Conservation (phyloP, 768 basidiomycete genomes). For the Mycena vitilis region DNA sequence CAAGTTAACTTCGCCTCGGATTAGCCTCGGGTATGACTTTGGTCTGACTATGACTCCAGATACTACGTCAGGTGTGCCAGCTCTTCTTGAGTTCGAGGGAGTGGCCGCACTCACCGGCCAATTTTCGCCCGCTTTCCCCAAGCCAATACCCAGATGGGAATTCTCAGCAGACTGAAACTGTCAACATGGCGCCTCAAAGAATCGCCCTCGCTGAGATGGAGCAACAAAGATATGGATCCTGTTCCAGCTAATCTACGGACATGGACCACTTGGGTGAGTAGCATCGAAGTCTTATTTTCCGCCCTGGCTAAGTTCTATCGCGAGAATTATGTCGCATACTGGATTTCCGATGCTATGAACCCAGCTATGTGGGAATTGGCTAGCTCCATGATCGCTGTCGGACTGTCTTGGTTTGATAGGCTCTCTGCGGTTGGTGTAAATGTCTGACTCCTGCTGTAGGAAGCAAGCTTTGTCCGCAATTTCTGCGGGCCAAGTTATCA, state of each 20-base stretch:
- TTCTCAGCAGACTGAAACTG: constrained; percentile 22
- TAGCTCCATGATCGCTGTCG: constrained; percentile 79
- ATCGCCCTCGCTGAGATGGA: constrained; percentile 67
- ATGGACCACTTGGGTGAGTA: constrained; percentile 64
- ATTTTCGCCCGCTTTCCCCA: too few species aligned
- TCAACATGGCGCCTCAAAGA: constrained; percentile 61
- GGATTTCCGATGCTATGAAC: constrained; percentile 63
- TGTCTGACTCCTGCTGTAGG: constrained; percentile 49
- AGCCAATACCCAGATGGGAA: too few species aligned
- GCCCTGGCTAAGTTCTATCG: neutral
- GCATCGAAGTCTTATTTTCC: neutral
- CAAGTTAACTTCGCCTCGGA: too few species aligned
- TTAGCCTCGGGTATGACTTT: too few species aligned
- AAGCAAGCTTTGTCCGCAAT: constrained; percentile 76
- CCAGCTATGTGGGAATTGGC: constrained; percentile 66
- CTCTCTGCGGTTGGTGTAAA: neutral
- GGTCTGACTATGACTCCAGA: too few species aligned
- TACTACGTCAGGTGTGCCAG: too few species aligned
- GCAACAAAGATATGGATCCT: constrained; percentile 83
- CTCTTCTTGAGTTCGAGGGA: too few species aligned
- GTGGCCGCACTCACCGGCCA: too few species aligned
- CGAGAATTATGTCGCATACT: constrained; percentile 70
- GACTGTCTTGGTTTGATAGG: constrained; percentile 70
- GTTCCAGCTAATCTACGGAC: constrained; percentile 70
- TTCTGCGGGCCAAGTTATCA: constrained; percentile 77